Base-by-base conservation (phyloP, 2,329 filamentous ascomycete species). In the Thermochaetoides dissita region DNA sequence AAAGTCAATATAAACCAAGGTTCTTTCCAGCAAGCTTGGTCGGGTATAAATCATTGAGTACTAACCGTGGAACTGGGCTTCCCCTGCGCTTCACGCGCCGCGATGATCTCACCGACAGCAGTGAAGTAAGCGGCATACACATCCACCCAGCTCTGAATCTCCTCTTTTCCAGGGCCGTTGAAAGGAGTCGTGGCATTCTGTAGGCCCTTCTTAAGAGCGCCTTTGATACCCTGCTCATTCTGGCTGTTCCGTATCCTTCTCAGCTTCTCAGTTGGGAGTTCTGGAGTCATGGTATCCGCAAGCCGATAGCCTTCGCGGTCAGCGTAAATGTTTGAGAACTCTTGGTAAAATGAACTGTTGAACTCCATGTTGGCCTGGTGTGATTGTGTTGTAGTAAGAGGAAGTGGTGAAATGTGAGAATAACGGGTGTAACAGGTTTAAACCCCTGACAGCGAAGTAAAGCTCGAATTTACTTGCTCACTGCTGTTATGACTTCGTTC, bases 41-140 rank as follows among this genome's bases (percentile, higher is more conserved):
- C 17, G 17, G 17, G 17, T 24, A 24, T 24, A 24, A 24, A 47
- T 36, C 17, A 28, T 17, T 9, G 6, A 24, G 17, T 24, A 24
- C 17, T 24, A 24, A 24, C 17, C 17, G 17, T 24, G 17, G 17
- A 24, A 24, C 17, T 24, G 17, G 17, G 17, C 17, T 24, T 24
- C 17, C 17, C 17, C 5, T 44, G 54, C 11, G 68, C 63, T 46
- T 78, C 73, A 45, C 83, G 74, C 8, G 75, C 74, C 10, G 72
- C 72, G 40, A 91, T 62, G 29, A 95, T 72, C 53, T 84, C 79
- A 30, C 78, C 79, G 34, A 83, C 64, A 24, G 84, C 84, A 53
- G 82, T 86, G 86, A 88, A 95, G 57, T 88, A 94, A 12, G 76
- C 69, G 32, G 72, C 67, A 57, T 88, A 94, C 30, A 96, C 78